These are phyloP conservation scores for Chondrostereum purpureum DNA, from an alignment of 1,284 basidiomycete genomes.

Conservation along the genomic window DNA sequence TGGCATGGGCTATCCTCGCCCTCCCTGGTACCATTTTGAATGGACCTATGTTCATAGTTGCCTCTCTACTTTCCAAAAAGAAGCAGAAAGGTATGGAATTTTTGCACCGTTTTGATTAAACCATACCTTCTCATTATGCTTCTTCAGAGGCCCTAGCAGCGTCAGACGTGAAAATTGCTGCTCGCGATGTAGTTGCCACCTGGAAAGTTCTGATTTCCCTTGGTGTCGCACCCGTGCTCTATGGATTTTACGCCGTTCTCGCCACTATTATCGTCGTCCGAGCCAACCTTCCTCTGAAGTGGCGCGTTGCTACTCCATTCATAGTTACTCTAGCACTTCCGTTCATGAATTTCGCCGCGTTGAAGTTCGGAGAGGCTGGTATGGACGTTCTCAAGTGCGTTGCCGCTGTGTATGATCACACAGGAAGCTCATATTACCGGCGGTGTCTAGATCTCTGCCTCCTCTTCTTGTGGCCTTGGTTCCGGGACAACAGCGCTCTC, in stretches of 20 bases:
- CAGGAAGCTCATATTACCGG: conserved; percentile 26
- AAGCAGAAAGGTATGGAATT: conserved; percentile 81
- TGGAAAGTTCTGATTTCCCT: conserved; percentile 98
- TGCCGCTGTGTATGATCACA: conserved; percentile 28
- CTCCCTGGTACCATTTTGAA: conserved; percentile 95
- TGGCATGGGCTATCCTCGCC: conserved; percentile 83
- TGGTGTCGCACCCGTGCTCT: conserved; percentile 85
- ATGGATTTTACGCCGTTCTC: conserved; percentile 76
- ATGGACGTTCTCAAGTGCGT: conserved; percentile 95
- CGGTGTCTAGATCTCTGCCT: conserved; percentile 71
- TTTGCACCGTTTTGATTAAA: conserved; percentile 7
- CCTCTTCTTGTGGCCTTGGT: conserved; percentile 88
- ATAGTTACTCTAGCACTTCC: conserved; percentile 76
- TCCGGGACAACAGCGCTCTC: conserved; percentile 85
- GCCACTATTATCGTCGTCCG: conserved; percentile 76
- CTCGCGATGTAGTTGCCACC: conserved; percentile 91
- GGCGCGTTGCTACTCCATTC: conserved; percentile 77
- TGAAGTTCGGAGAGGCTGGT: conserved; percentile 98
- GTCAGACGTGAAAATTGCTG: conserved; percentile 93
- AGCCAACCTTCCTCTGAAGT: conserved; percentile 55
- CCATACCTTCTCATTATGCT: conserved; percentile 9
- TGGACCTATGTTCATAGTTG: conserved; percentile 91
- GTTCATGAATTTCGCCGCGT: conserved; percentile 87
- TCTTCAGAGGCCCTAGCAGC: conserved; percentile 88
- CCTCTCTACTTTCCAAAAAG: conserved; percentile 80